phyloP scores from a whole-genome alignment of 805 yeast genomes.

The Lipomyces kockii region DNA sequence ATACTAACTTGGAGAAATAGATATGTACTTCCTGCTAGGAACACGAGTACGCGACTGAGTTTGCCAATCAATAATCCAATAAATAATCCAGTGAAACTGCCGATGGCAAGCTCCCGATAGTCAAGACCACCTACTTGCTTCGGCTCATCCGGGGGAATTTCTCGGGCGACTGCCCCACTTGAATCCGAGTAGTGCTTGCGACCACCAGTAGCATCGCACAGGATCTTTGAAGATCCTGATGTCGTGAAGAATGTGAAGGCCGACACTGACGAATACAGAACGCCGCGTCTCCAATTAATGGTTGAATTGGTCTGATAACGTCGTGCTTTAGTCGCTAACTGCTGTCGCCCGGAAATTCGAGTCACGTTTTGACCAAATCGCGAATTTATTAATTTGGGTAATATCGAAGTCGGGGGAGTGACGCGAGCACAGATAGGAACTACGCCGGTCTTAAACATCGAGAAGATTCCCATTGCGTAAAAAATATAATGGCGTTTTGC shows the following conservation, averaged over 20 bases:
- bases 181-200: slow-evolving; percentile 6
- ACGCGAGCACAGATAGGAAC: background rate
- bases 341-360: background rate
- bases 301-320: too few species aligned
- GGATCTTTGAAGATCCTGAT: background rate
- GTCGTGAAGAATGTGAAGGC: background rate
- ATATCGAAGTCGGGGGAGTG: background rate
- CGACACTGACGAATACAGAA: background rate
- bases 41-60: slow-evolving; percentile 56
- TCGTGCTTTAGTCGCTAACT: background rate
- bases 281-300: background rate
- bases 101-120: slow-evolving; percentile 61
- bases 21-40: slow-evolving; percentile 51
- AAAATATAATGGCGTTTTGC: background rate
- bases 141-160: slow-evolving; percentile 41
- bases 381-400: background rate
- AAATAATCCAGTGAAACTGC: slow-evolving; percentile 59
- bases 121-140: slow-evolving; percentile 44
- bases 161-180: background rate
- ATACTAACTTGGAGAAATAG: slow-evolving; percentile 38
- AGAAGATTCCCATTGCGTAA: background rate
- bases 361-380: background rate
- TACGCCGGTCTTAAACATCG: background rate
- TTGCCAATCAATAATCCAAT: slow-evolving; percentile 61
- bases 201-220: slow-evolving; percentile 11